phyloP scores from a whole-genome alignment of 2,329 filamentous ascomycete species.

The Colletotrichum sp. region DNA sequence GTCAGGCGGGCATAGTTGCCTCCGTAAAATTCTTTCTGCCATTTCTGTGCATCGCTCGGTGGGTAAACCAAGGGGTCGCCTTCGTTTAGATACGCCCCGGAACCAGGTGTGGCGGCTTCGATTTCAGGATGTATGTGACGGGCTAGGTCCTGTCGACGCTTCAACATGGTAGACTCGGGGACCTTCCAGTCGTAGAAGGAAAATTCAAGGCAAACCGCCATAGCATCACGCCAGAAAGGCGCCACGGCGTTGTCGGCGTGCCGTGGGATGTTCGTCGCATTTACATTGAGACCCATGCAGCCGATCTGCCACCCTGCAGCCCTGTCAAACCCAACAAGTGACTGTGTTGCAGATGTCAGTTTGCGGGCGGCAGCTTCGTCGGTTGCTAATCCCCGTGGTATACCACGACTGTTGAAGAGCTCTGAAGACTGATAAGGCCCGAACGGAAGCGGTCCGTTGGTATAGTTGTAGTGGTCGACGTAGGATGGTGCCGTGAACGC shows the following conservation, averaged over 20 bases:
- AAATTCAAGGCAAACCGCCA: background rate
- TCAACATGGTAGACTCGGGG: background rate
- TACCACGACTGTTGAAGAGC: background rate
- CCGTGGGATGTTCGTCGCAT: background rate
- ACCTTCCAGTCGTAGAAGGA: background rate
- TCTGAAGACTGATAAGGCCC: background rate
- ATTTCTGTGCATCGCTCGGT: conserved; percentile 31
- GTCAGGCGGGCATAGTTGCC: conserved; percentile 26
- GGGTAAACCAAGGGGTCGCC: conserved; percentile 45
- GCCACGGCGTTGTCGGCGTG: background rate
- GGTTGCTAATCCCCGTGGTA: background rate
- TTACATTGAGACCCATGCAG: background rate
- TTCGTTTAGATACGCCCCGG: conserved; percentile 56
- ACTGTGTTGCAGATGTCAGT: background rate
- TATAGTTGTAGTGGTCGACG: background rate
- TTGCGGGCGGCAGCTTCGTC: background rate
- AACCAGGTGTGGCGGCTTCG: conserved; percentile 41
- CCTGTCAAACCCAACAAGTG: background rate
- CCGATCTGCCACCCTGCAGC: background rate
- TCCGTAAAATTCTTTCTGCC: conserved; percentile 31
- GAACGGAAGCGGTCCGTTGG: background rate
- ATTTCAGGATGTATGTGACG: conserved; percentile 24
- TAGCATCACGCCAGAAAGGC: background rate
- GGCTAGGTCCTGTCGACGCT: background rate
- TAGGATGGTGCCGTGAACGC: background rate